Evolutionary conservation across 331 rosid genomes (phyloP).

Genomic region (Telfairia occidentalis): DNA sequence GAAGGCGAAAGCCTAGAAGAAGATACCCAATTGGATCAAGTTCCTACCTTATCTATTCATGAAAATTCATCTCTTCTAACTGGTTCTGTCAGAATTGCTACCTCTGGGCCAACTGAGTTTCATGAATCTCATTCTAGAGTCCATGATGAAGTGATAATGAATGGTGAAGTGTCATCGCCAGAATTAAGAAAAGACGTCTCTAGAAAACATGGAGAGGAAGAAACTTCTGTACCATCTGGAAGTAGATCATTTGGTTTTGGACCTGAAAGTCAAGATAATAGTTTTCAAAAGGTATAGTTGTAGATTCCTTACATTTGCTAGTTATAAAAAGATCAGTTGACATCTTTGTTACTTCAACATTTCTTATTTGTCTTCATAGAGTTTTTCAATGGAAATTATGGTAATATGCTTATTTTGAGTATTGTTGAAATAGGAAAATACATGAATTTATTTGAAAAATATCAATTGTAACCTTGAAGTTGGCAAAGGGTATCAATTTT

Average conservation of each 20-base stretch:
- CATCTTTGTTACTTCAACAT: not conserved
- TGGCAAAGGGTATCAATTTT: too few relatives aligned
- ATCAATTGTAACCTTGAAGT: too few relatives aligned
- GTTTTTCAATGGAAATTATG: too few relatives aligned
- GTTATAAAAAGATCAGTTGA: not conserved
- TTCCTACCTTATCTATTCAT: slow-evolving; percentile 62
- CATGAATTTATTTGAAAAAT: too few relatives aligned
- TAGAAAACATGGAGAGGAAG: slow-evolving; percentile 51
- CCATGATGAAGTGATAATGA: slow-evolving; percentile 35
- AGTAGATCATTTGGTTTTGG: slow-evolving; percentile 59
- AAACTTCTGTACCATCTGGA: slow-evolving; percentile 31
- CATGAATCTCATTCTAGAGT: slow-evolving; percentile 29
- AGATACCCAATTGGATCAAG: slow-evolving; percentile 45
- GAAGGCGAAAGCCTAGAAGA: slow-evolving; percentile 38
- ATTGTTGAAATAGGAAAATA: too few relatives aligned
- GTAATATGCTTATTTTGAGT: too few relatives aligned
- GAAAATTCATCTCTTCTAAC: slow-evolving; percentile 45
- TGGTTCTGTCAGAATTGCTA: slow-evolving; percentile 32
- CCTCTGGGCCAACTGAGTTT: slow-evolving; percentile 34
- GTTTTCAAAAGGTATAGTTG: slow-evolving; percentile 53
- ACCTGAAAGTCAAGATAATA: slow-evolving; percentile 52
- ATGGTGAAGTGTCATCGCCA: slow-evolving; percentile 56
- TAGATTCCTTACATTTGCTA: slow-evolving; percentile 1
- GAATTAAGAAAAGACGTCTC: slow-evolving; percentile 28
- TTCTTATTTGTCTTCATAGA: too few relatives aligned